Percentiles rank a stretch among this genome's conserved stretches.
Evolutionary conservation across 2,329 filamentous ascomycete species (phyloP).

Genomic region (Aspergillus neoniger): DNA sequence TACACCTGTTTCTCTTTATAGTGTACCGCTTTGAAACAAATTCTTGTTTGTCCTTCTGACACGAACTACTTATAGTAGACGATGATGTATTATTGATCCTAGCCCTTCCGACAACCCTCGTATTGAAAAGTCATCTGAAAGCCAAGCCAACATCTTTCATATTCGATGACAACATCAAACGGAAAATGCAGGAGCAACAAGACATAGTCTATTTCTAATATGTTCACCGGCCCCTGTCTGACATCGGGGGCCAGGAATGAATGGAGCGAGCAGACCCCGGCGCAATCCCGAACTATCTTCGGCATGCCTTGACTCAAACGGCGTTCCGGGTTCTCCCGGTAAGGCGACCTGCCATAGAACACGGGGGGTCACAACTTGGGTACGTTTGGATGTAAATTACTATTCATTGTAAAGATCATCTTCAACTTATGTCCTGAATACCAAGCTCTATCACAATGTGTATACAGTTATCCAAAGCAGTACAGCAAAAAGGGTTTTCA

Average conservation of each 20-base stretch:
- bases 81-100: too few relatives aligned
- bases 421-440: too few relatives aligned
- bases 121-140: background rate
- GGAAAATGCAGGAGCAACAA: background rate
- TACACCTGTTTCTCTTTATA: too few relatives aligned
- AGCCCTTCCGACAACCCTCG: too few relatives aligned
- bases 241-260: conserved; percentile 5
- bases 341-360: background rate
- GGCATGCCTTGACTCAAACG: conserved; percentile 8
- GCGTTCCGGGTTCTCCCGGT: conserved; percentile 10
- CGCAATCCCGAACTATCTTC: conserved; percentile 14
- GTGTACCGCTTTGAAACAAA: background rate
- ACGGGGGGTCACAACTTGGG: background rate
- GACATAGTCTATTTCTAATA: background rate
- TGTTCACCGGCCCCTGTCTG: conserved; percentile 1
- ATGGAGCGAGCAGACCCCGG: background rate
- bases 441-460: too few relatives aligned
- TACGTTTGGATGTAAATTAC: too few relatives aligned
- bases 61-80: too few relatives aligned
- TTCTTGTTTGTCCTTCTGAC: too few relatives aligned
- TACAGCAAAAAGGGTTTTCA: too few relatives aligned
- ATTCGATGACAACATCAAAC: background rate
- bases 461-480: too few relatives aligned
- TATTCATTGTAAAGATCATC: too few relatives aligned
- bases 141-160: background rate